Evolutionary conservation across 1,284 basidiomycete species (phyloP).

Genomic region (Heimioporus retisporus): DNA sequence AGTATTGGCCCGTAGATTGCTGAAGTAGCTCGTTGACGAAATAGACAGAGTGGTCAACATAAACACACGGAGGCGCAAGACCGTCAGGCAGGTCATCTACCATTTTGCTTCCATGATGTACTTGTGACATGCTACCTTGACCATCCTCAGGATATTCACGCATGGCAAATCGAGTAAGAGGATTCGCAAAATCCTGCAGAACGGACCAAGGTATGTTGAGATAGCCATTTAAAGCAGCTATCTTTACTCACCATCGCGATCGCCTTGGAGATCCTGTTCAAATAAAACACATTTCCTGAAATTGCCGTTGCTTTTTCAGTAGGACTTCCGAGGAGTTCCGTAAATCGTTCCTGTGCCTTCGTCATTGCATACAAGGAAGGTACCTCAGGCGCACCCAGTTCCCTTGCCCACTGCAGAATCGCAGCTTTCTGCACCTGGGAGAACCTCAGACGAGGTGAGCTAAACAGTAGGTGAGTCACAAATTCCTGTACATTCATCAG

Average conservation of each 20-base stretch:
- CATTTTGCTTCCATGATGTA: slow-evolving; percentile 38
- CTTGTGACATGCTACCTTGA: slow-evolving; percentile 31
- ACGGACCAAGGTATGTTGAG: too few species aligned
- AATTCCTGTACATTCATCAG: slow-evolving; percentile 14
- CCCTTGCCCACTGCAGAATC: slow-evolving; percentile 40
- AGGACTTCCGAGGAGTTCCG: slow-evolving; percentile 18
- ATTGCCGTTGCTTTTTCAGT: slow-evolving; percentile 11
- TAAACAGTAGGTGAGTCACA: slow-evolving; percentile 16
- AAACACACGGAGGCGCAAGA: slow-evolving; percentile 22
- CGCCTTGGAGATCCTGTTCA: slow-evolving; percentile 18
- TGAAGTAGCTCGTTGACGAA: slow-evolving; percentile 37
- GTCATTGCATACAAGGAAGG: slow-evolving; percentile 30
- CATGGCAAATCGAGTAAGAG: slow-evolving; percentile 33
- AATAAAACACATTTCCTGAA: slow-evolving; percentile 21
- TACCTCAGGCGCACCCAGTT: slow-evolving; percentile 34
- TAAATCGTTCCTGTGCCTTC: slow-evolving; percentile 43
- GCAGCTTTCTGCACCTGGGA: slow-evolving; percentile 2
- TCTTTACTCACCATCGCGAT: slow-evolving; percentile 5
- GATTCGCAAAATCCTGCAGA: slow-evolving; percentile 31
- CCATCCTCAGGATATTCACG: slow-evolving; percentile 39
- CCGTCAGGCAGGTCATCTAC: slow-evolving; percentile 29
- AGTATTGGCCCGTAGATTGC: slow-evolving; percentile 24
- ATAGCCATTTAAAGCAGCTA: not conserved
- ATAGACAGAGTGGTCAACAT: slow-evolving; percentile 15
- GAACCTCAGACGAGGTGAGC: slow-evolving; percentile 13